Evolutionary conservation across 2,329 filamentous ascomycete species (phyloP).

Genomic region (Neofusicoccum ribis): DNA sequence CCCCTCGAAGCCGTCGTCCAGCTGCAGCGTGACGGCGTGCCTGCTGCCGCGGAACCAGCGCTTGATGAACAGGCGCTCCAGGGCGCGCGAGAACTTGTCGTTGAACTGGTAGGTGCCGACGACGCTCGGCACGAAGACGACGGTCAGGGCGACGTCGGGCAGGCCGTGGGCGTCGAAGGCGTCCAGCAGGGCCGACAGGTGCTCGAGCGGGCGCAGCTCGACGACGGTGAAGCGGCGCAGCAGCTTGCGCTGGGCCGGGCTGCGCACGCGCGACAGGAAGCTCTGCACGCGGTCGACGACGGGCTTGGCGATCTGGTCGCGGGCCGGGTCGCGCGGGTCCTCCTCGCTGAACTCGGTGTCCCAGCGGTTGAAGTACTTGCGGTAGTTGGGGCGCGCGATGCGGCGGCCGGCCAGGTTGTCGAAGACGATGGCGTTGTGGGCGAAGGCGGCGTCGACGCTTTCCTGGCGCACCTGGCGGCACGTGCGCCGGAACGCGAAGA

Average conservation of each 20-base stretch:
- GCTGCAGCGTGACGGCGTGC: neutral
- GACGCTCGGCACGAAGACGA: conserved; percentile 17
- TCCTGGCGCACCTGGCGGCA: conserved; percentile 5
- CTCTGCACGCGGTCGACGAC: conserved; percentile 8
- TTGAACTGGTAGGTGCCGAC: conserved; percentile 18
- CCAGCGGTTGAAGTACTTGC: conserved; percentile 20
- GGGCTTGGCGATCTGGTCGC: conserved; percentile 17
- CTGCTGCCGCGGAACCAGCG: conserved; percentile 6
- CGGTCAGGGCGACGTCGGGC: neutral
- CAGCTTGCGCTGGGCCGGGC: neutral
- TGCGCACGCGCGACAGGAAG: conserved; percentile 12
- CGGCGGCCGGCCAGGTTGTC: conserved; percentile 17
- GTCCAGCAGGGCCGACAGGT: conserved; percentile 9
- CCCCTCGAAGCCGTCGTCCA: conserved; percentile 10
- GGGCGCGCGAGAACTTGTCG: neutral
- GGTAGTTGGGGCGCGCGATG: conserved; percentile 15
- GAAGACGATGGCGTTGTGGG: conserved; percentile 15
- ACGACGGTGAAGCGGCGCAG: conserved; percentile 3
- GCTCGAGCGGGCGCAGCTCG: conserved; percentile 17
- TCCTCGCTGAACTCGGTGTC: conserved; percentile 20
- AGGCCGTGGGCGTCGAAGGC: conserved; percentile 4
- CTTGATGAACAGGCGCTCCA: conserved; percentile 10
- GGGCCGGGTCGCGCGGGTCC: conserved; percentile 1
- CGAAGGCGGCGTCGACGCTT: neutral
- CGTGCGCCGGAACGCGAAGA: conserved; percentile 7